Evolutionary conservation across 495 filamentous ascomycete genomes (phyloP).

Genomic region (Hypoxylon crocopeplum): DNA sequence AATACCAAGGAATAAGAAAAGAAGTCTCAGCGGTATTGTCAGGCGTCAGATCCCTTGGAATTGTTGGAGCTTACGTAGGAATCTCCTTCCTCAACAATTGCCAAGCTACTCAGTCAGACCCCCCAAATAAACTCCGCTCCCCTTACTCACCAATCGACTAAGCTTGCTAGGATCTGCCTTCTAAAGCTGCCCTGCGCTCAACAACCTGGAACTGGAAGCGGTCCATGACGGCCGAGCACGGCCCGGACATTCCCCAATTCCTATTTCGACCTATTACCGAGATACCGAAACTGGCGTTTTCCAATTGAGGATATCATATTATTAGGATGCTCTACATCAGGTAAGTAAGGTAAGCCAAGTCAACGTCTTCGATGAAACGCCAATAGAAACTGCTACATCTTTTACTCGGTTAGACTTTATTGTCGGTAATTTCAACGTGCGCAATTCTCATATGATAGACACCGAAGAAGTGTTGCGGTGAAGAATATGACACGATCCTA

Average conservation of each 20-base stretch:
- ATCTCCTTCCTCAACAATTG: slow-evolving; percentile 35
- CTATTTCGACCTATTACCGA: neutral
- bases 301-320: too few relatives aligned
- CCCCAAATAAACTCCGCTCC: neutral
- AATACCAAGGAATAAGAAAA: slow-evolving; percentile 1
- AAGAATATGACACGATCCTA: slow-evolving; percentile 1
- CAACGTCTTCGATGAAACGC: too few relatives aligned
- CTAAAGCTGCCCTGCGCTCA: too few relatives aligned
- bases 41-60: slow-evolving; percentile 32
- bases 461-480: neutral
- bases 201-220: too few relatives aligned
- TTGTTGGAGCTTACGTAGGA: slow-evolving; percentile 24
- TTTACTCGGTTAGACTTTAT: too few relatives aligned
- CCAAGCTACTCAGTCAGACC: slow-evolving; percentile 21
- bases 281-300: too few relatives aligned
- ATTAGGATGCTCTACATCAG: too few relatives aligned
- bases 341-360: too few relatives aligned
- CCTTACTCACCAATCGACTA: slow-evolving; percentile 13
- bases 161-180: neutral
- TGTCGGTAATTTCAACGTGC: too few relatives aligned
- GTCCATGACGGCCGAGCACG: too few relatives aligned
- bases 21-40: neutral
- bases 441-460: too few relatives aligned
- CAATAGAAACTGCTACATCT: too few relatives aligned
- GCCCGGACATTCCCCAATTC: slow-evolving; percentile 34